These are phyloP conservation scores for Eucalyptus cloeziana DNA, from an alignment of 345 rosid genomes.

Conservation along the genomic window DNA sequence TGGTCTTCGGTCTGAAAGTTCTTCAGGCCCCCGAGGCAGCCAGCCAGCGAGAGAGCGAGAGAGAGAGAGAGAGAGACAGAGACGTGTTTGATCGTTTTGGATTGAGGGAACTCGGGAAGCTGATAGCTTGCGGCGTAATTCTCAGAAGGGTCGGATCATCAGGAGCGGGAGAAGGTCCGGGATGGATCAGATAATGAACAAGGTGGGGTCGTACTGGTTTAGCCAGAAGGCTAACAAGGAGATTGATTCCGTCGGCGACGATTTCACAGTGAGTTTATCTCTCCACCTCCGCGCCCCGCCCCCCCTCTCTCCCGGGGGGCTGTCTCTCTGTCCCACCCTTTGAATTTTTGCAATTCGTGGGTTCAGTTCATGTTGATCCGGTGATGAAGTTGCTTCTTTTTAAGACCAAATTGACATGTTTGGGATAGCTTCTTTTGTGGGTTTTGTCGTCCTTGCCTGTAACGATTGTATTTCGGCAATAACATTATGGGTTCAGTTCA, in stretches of 20 bases:
- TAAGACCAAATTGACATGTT: neutral
- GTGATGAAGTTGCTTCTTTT: neutral
- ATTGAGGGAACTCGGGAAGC: neutral
- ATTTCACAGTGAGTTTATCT: slow-evolving; percentile 38
- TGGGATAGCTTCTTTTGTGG: neutral
- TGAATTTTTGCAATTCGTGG: neutral
- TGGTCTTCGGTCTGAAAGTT: neutral
- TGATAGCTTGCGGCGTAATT: neutral
- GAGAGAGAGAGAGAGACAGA: neutral
- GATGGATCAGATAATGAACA: slow-evolving; percentile 90
- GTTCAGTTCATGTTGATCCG: neutral
- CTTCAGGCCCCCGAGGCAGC: neutral
- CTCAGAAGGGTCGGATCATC: neutral
- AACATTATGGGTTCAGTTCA: neutral
- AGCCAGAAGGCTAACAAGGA: slow-evolving; percentile 69
- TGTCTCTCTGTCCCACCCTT: neutral
- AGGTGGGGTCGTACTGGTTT: slow-evolving; percentile 85
- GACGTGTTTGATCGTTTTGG: neutral
- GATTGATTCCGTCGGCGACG: slow-evolving; percentile 77
- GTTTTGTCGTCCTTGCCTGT: neutral
- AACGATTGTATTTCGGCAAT: neutral
- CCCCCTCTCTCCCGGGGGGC: too few relatives aligned
- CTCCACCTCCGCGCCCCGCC: fast-evolving
- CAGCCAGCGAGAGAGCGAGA: neutral
- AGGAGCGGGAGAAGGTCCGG: neutral